These are phyloP conservation scores for Arbutus unedo DNA, from an alignment of 148 eudicot genomes.

Conservation along the genomic window DNA sequence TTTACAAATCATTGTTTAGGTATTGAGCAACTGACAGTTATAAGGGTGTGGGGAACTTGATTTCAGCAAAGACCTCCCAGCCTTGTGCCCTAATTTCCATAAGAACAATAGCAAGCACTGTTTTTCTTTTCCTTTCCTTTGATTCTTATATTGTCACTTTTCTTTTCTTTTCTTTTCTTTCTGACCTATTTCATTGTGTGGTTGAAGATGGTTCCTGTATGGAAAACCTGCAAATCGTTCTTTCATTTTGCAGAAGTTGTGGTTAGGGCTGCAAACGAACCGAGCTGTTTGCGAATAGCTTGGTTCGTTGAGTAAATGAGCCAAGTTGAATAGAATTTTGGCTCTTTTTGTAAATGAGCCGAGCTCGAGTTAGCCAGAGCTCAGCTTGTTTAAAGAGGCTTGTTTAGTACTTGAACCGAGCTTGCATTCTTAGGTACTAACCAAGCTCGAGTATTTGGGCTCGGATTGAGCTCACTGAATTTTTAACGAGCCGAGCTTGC, in stretches of 20 bases:
- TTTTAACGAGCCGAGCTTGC: too few relatives aligned
- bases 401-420: too few relatives aligned
- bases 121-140: background rate
- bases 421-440: too few relatives aligned
- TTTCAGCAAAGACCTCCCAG: background rate
- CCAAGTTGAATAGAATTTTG: too few relatives aligned
- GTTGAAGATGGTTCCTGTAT: background rate
- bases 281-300: too few relatives aligned
- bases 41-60: background rate
- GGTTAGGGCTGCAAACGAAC: too few relatives aligned
- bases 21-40: background rate
- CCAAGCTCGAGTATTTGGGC: too few relatives aligned
- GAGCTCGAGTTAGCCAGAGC: too few relatives aligned
- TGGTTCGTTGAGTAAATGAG: too few relatives aligned
- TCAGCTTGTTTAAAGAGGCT: too few relatives aligned
- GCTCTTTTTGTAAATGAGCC: too few relatives aligned
- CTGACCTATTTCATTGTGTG: background rate
- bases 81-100: background rate
- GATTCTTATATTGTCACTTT: background rate
- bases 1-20: constrained; percentile 4
- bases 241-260: background rate
- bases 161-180: background rate
- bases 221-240: background rate
- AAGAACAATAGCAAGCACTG: background rate
- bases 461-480: too few relatives aligned